These are phyloP conservation scores for Firmiana major DNA, from an alignment of 345 rosid species.

Conservation along the genomic window DNA sequence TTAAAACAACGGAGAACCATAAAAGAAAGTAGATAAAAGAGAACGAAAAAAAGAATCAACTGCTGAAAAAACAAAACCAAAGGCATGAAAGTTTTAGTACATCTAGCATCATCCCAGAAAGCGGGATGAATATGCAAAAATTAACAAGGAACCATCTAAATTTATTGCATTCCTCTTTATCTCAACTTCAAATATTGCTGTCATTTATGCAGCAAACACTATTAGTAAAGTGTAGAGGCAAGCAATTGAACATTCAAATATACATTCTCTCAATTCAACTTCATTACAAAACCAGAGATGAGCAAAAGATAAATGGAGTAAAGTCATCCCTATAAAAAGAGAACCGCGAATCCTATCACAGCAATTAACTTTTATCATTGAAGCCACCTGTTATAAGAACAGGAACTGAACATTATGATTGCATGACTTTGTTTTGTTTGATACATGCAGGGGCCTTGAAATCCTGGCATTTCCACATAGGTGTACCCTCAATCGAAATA, in stretches of 20 bases:
- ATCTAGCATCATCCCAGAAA: slow-evolving; percentile 2
- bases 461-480: slow-evolving; percentile 71
- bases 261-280: slow-evolving; percentile 37
- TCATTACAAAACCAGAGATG: slow-evolving; percentile 45
- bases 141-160: slow-evolving; percentile 5
- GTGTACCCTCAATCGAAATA: slow-evolving; percentile 42
- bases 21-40: neutral
- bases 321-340: slow-evolving; percentile 37
- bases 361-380: slow-evolving; percentile 25
- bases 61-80: neutral
- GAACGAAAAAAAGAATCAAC: neutral
- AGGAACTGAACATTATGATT: slow-evolving; percentile 37
- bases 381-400: slow-evolving; percentile 22
- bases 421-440: slow-evolving; percentile 69
- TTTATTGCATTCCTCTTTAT: slow-evolving; percentile 20
- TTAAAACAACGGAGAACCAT: neutral
- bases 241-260: slow-evolving; percentile 34
- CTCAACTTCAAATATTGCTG: slow-evolving; percentile 16
- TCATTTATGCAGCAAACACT: slow-evolving; percentile 9
- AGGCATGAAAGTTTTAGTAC: neutral
- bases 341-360: slow-evolving; percentile 38
- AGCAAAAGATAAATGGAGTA: slow-evolving; percentile 41
- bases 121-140: slow-evolving; percentile 6
- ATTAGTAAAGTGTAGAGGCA: slow-evolving; percentile 20
- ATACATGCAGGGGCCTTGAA: slow-evolving; percentile 53